These are phyloP conservation scores for Cichorium intybus DNA, from an alignment of 140 eudicot species.

Conservation along the genomic window DNA sequence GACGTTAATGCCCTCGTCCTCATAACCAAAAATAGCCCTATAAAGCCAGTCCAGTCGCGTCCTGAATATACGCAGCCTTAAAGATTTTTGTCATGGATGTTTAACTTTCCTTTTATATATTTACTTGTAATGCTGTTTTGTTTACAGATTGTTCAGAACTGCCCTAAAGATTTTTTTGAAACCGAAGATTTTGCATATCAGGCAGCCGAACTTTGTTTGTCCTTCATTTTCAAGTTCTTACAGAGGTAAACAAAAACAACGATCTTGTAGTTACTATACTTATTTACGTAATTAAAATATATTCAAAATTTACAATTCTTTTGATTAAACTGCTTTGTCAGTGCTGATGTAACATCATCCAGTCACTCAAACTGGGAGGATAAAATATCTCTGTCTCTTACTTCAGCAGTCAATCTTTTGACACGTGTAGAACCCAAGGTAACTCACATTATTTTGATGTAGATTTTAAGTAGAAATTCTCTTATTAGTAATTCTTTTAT, in stretches of 20 bases:
- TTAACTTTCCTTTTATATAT: not conserved
- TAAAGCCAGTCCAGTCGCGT: no score
- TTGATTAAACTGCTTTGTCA: constrained; percentile 25
- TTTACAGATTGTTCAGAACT: constrained; percentile 75
- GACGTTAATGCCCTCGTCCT: no score
- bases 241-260: constrained; percentile 43
- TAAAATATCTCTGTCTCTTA: constrained; percentile 43
- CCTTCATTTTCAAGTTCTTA: constrained; percentile 59
- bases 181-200: constrained; percentile 50
- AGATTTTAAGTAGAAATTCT: not conserved
- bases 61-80: no score
- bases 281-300: constrained; percentile 1
- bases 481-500: constrained; percentile 1
- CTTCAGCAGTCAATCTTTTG: constrained; percentile 56
- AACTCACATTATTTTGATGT: not conserved
- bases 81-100: not conserved
- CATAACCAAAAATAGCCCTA: no score
- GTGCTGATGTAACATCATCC: constrained; percentile 41
- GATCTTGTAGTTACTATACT: not conserved
- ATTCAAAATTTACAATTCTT: not conserved
- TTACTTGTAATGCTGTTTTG: not conserved
- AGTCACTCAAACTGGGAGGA: constrained; percentile 53
- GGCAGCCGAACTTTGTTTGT: constrained; percentile 71
- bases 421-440: constrained; percentile 63
- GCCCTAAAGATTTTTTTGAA: constrained; percentile 76